Percentiles rank a stretch among this genome's conserved stretches.
Conservation (phyloP, 1,284 basidiomycete species). For the Puccinia hordei region DNA sequence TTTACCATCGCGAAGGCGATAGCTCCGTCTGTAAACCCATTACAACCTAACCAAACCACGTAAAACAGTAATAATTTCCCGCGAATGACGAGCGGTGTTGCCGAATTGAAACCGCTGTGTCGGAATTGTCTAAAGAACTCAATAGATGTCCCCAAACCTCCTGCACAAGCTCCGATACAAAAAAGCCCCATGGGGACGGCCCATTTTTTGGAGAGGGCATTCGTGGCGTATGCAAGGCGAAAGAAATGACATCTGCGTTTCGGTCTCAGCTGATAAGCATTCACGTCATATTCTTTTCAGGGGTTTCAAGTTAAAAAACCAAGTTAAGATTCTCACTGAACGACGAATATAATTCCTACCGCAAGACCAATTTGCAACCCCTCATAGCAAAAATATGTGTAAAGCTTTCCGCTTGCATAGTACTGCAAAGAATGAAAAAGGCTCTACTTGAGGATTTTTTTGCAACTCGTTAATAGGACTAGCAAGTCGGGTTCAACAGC, state of each 20-base stretch:
- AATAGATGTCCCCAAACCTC: conserved; percentile 11
- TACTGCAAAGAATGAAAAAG: conserved; percentile 15
- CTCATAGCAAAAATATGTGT: conserved; percentile 24
- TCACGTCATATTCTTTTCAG: neutral
- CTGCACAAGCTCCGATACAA: neutral
- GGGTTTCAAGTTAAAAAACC: neutral
- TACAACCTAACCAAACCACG: conserved; percentile 8
- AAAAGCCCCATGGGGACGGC: neutral
- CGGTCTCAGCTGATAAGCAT: neutral
- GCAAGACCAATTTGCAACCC: neutral
- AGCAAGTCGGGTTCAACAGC: neutral
- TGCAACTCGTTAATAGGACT: neutral
- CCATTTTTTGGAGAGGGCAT: conserved; percentile 10
- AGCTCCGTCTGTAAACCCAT: conserved; percentile 11
- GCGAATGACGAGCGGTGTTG: conserved; percentile 8
- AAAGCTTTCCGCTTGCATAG: conserved; percentile 9
- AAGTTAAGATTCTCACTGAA: conserved; percentile 18
- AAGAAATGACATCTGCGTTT: conserved; percentile 14
- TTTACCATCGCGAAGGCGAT: conserved; percentile 13
- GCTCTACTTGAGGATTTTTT: neutral
- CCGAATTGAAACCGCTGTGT: neutral
- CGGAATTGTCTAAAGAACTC: neutral
- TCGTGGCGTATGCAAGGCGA: conserved; percentile 20
- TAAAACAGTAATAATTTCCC: neutral
- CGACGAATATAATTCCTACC: conserved; percentile 4